These are phyloP conservation scores for Neopestalotiopsis rosae DNA, from an alignment of 2,329 filamentous ascomycete genomes.

Conservation along the genomic window DNA sequence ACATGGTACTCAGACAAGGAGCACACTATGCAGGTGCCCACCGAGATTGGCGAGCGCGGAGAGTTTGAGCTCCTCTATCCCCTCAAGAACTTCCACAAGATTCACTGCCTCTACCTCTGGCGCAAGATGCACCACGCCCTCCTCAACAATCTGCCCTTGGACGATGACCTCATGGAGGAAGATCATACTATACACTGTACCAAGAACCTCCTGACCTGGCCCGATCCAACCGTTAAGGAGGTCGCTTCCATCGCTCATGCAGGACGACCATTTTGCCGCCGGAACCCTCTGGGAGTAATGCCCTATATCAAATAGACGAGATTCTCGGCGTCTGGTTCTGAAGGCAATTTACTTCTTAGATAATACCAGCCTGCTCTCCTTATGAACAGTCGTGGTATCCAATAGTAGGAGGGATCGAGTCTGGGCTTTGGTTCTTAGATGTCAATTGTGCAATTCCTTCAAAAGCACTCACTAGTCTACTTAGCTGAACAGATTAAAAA, in stretches of 20 bases:
- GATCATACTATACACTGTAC: background rate
- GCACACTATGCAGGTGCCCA: background rate
- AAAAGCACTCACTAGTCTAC: background rate
- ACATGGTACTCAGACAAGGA: background rate
- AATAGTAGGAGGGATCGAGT: background rate
- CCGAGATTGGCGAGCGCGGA: background rate
- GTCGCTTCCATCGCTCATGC: background rate
- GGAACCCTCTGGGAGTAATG: background rate
- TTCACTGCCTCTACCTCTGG: background rate
- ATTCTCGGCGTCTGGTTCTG: background rate
- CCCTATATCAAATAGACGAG: background rate
- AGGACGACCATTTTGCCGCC: background rate
- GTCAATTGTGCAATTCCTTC: background rate
- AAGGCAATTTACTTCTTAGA: background rate
- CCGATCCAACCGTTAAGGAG: background rate
- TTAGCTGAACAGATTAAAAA: background rate
- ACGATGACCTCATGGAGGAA: background rate
- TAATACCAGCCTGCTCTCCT: background rate
- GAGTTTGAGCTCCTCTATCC: background rate
- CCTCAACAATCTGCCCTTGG: background rate
- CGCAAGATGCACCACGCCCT: background rate
- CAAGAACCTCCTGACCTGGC: background rate
- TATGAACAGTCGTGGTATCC: background rate
- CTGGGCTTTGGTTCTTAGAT: background rate
- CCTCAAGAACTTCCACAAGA: background rate